phyloP scores from a whole-genome alignment of 2,329 filamentous ascomycete genomes.

The Septoria linicola region DNA sequence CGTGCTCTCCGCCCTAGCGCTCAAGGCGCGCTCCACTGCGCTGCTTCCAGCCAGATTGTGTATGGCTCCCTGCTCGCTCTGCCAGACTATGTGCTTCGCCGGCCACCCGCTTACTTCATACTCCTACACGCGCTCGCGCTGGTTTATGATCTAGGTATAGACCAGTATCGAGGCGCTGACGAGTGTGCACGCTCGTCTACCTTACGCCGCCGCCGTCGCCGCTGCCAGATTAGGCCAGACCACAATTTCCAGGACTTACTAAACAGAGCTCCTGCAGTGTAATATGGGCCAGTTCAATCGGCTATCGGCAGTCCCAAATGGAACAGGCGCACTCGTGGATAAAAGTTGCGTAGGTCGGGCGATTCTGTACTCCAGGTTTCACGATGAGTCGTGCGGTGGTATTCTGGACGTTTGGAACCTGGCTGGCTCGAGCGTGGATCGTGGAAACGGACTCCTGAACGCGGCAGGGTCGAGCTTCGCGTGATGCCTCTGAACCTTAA shows the following conservation, averaged over 20 bases:
- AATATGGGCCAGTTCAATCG: neutral
- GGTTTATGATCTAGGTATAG: too few relatives aligned
- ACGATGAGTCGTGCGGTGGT: slow-evolving; percentile 13
- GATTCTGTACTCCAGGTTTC: slow-evolving; percentile 16
- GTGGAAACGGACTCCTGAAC: neutral
- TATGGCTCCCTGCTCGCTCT: neutral
- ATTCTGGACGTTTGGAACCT: neutral
- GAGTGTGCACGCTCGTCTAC: too few relatives aligned
- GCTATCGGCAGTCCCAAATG: neutral
- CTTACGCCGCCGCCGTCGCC: too few relatives aligned
- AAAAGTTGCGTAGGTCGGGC: neutral
- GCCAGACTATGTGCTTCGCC: neutral
- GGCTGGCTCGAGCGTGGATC: slow-evolving; percentile 10
- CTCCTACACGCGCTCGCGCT: slow-evolving; percentile 4
- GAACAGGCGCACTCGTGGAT: neutral
- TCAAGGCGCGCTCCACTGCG: slow-evolving; percentile 19
- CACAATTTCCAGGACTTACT: too few relatives aligned
- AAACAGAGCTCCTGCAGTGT: too few relatives aligned
- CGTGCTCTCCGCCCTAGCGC: slow-evolving; percentile 19
- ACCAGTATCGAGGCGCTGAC: too few relatives aligned
- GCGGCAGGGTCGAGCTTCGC: too few relatives aligned
- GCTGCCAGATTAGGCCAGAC: too few relatives aligned
- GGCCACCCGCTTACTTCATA: slow-evolving; percentile 1
- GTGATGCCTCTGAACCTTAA: too few relatives aligned
- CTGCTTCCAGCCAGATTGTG: slow-evolving; percentile 9